These are phyloP conservation scores for Dioscorea zingiberensis DNA, from an alignment of 106 monocot species.

Conservation along the genomic window DNA sequence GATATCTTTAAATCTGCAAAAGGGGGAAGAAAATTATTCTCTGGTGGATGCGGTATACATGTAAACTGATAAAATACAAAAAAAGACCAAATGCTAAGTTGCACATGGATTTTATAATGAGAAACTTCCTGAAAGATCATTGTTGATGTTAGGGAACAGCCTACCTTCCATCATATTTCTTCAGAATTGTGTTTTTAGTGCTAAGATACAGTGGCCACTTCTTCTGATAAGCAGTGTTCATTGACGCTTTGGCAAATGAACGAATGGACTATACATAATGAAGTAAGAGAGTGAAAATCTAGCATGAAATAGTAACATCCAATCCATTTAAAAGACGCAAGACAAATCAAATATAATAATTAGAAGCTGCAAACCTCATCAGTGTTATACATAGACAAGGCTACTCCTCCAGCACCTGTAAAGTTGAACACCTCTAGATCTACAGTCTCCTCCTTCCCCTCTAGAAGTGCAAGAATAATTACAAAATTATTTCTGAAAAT, in stretches of 20 bases:
- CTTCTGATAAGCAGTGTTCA: slow-evolving; percentile 85
- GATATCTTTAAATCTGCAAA: slow-evolving; percentile 87
- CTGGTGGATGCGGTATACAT: not conserved
- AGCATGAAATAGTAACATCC: not conserved
- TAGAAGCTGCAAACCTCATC: slow-evolving; percentile 62
- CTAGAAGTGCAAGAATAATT: slow-evolving; percentile 23
- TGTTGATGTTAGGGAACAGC: not conserved
- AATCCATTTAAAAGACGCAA: not conserved
- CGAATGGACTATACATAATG: slow-evolving; percentile 55
- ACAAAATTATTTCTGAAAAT: not conserved
- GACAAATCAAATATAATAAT: not conserved
- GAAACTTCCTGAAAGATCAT: too few species aligned
- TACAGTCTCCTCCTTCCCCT: slow-evolving; percentile 70
- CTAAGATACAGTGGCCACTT: slow-evolving; percentile 96
- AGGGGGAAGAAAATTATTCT: not conserved
- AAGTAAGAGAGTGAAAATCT: not conserved
- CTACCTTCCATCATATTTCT: slow-evolving; percentile 98
- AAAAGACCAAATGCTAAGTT: too few species aligned
- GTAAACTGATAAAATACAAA: not conserved
- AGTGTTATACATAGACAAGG: slow-evolving; percentile 93
- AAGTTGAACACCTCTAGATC: slow-evolving; percentile 86
- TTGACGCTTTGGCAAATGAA: slow-evolving; percentile 95
- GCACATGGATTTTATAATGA: too few species aligned
- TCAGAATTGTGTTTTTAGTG: slow-evolving; percentile 97
- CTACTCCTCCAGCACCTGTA: slow-evolving; percentile 86